Base-by-base conservation (phyloP, 441 rosid genomes). In the Euphorbia celastroides region DNA sequence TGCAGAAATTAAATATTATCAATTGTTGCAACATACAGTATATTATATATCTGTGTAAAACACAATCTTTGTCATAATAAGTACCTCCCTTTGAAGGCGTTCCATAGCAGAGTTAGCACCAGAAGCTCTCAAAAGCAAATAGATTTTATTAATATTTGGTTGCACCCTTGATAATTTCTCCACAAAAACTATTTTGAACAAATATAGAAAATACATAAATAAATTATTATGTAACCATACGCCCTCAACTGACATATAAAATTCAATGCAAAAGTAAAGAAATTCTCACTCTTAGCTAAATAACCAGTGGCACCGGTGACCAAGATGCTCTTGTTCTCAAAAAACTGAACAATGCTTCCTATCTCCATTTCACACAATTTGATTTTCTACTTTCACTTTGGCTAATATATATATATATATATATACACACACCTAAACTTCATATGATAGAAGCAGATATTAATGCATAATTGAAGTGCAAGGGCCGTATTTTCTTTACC, bases 131-230 rank as follows among this genome's bases (percentile, higher is more conserved):
- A 87, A 32, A 70, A 87, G 86, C 26, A 87, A 83, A 73, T 80
- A 84, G 11, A 87, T 55, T 66, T 76, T 84, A 78, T 80, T 81
- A 65, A 84, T 78, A 46, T 82, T 73, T n/a, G 88, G 92, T 56
- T 87, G 92, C 36, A 87, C 79, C 72, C 92, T 81, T 42, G 84
- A 34, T 56, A 84, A 61, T 71, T 87, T 84, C 81, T 87, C 92
- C 77, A 80, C 67, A 52, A 88, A 65, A 68, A 91, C 97, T 91
- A 60, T 75, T 75, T 7, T 1, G 2, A 44, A 8, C n/a, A n/a
- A n/a, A n/a, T n/a, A n/a, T n/a, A 55, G 0, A 19, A 55, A 19
- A 30, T 17, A 23, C 27, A 4, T 26, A 19, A 7, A 25, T 30
- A 38, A 34, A 34, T 34, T 34, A 34, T 34, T 3, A 34, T 34